A percentile compares a stretch with the other conserved stretches of the same genome.
These are phyloP conservation scores for Poteriospumella lacustris DNA, from an alignment of 108 stramenopile species.

Conservation along the genomic window DNA sequence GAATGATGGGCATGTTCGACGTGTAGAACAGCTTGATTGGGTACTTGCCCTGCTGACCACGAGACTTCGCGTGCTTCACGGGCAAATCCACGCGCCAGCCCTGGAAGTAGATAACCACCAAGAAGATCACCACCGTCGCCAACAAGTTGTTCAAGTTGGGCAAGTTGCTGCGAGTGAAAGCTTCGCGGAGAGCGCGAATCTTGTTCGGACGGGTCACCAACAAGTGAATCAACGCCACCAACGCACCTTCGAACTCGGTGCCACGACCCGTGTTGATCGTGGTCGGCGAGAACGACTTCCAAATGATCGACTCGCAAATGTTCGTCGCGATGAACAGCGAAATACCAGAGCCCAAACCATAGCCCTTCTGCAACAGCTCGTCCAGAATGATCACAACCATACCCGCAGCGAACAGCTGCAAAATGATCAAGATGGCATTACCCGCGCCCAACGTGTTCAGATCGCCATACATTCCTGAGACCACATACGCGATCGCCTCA, in stretches of 20 bases:
- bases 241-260: slow-evolving; percentile 98
- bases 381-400: slow-evolving; percentile 97
- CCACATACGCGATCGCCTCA: slow-evolving; percentile 98
- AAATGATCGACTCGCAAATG: slow-evolving; percentile 97
- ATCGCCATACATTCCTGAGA: slow-evolving; percentile 97
- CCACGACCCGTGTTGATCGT: slow-evolving; percentile 99
- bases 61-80: slow-evolving; percentile 94
- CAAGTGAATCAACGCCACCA: slow-evolving; percentile 95
- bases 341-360: slow-evolving; percentile 85
- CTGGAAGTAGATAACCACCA: slow-evolving; percentile 98
- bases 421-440: slow-evolving; percentile 92
- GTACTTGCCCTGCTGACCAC: slow-evolving; percentile 74
- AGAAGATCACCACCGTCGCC: slow-evolving; percentile 88
- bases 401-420: slow-evolving; percentile 94
- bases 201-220: slow-evolving; percentile 89
- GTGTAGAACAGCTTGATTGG: slow-evolving; percentile 93
- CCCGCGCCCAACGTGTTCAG: slow-evolving; percentile 86
- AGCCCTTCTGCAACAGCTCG: slow-evolving; percentile 97
- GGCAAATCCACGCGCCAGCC: slow-evolving; percentile 97
- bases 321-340: slow-evolving; percentile 99
- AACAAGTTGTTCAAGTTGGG: slow-evolving; percentile 96
- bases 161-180: slow-evolving; percentile 89
- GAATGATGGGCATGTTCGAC: slow-evolving; percentile 99
- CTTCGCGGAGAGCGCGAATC: slow-evolving; percentile 85
- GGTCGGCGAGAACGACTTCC: slow-evolving; percentile 98